Conservation (phyloP, 306 rosid species). For the Dalbergia cultrata region DNA sequence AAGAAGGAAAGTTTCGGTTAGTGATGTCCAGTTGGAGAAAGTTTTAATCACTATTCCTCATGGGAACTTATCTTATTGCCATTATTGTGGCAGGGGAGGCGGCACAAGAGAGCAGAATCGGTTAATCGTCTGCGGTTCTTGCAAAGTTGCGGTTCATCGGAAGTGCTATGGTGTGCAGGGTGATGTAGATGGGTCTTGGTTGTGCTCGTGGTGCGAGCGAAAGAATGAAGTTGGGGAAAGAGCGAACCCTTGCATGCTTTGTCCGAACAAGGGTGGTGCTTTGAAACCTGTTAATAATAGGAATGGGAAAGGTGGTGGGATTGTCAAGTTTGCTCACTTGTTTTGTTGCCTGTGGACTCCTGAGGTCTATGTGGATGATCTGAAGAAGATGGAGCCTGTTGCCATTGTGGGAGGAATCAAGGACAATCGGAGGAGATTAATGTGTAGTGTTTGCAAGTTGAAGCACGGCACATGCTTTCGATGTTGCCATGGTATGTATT, state of each 20-base stretch:
- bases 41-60: constrained; percentile 62
- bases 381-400: constrained; percentile 86
- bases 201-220: constrained; percentile 86
- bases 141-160: constrained; percentile 82
- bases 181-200: constrained; percentile 68
- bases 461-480: constrained; percentile 92
- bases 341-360: constrained; percentile 96
- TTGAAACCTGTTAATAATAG: constrained; percentile 66
- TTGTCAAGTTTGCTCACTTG: constrained; percentile 77
- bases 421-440: constrained; percentile 72
- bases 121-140: constrained; percentile 70
- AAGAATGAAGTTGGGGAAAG: constrained; percentile 56
- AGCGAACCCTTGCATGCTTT: constrained; percentile 77
- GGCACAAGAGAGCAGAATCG: constrained; percentile 54
- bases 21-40: constrained; percentile 86
- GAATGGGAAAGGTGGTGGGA: constrained; percentile 47
- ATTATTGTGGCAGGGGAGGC: constrained; percentile 76
- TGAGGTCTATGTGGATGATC: constrained; percentile 81
- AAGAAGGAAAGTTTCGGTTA: constrained; percentile 83
- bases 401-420: constrained; percentile 74
- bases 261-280: constrained; percentile 95
- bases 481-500: constrained; percentile 97
- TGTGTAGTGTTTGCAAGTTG: constrained; percentile 89
- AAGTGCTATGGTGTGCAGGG: constrained; percentile 85
- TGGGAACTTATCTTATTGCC: constrained; percentile 62